phyloP scores from a whole-genome alignment of 805 yeast genomes.

The Starmerella powellii region DNA sequence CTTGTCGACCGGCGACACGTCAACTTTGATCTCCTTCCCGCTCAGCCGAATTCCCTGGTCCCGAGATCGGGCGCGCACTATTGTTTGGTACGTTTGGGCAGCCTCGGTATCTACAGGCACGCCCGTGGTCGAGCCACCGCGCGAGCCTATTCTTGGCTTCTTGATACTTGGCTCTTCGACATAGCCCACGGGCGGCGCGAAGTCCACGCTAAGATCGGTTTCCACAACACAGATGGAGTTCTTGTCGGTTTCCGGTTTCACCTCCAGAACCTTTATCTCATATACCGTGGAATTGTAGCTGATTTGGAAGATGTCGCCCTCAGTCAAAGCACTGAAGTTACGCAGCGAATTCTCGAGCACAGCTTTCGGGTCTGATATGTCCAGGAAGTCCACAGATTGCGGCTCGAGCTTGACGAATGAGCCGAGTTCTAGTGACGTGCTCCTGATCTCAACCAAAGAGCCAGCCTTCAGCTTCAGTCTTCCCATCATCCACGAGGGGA shows the following conservation, averaged over 20 bases:
- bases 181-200: slow-evolving; percentile 98
- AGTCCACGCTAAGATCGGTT: slow-evolving; percentile 92
- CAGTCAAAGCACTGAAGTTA: slow-evolving; percentile 76
- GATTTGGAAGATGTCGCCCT: slow-evolving; percentile 72
- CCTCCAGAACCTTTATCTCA: slow-evolving; percentile 74
- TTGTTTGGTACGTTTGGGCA: slow-evolving; percentile 7
- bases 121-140: slow-evolving; percentile 1
- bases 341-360: slow-evolving; percentile 86
- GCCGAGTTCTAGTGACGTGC: slow-evolving; percentile 75
- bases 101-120: slow-evolving; percentile 1
- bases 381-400: slow-evolving; percentile 83
- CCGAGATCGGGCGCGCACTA: not conserved
- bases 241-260: slow-evolving; percentile 56
- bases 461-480: slow-evolving; percentile 68
- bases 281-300: slow-evolving; percentile 68
- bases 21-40: slow-evolving; percentile 18
- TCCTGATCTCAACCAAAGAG: slow-evolving; percentile 54
- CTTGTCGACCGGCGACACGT: slow-evolving; percentile 17
- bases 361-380: slow-evolving; percentile 91
- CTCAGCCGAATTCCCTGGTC: slow-evolving; percentile 17
- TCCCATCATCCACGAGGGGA: slow-evolving; percentile 95
- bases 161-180: slow-evolving; percentile 54
- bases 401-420: slow-evolving; percentile 88
- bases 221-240: slow-evolving; percentile 87
- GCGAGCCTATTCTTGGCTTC: slow-evolving; percentile 7